Evolutionary conservation across 2,329 filamentous ascomycete species (phyloP), one percentile per base, ranked within the genome.

Genomic region (Plenodomus biglobosus): DNA sequence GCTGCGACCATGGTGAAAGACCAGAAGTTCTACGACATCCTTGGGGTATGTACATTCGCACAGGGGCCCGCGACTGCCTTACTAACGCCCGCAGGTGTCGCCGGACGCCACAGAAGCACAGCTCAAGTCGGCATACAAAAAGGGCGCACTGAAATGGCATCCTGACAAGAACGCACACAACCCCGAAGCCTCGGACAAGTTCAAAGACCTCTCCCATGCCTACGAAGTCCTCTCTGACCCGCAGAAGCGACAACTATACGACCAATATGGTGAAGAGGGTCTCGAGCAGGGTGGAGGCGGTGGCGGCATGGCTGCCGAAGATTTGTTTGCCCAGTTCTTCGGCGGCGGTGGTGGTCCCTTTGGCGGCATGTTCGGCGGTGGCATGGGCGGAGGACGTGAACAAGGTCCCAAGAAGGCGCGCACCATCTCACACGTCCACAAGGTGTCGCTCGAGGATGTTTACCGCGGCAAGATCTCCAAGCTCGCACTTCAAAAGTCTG

Each of bases 391-490:
- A 61, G 88, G 89, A 81, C 85, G 86, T 64, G 85, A 88, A 44
- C 84, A 85, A 46, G 92, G 92, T 16, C 92, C 92, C 24, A 86
- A 86, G 78, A 86, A 99, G 81, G 92, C 94, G 40, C 87, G 94
- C 62, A 96, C 92, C 49, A 99, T 99, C 64, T 90, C 95, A 76
- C 94, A 99, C 78, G 92, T 94, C 42, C 94, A 97, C 85, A 96
- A 96, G 77, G 94, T 99, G 52, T 92, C 90, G 11, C 84, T 99
- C 43, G 94, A 99, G 77, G 94, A 99, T 65, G 91, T 99, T 71
- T 99, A 99, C 83, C 87, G 89, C 56, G 94, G 94, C 71, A 99
- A 99, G 81, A 85, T 96, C 55, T 97, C 92, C 48, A 99, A 99
- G 79, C 83, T 99, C 44, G 95, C 94, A 22, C 82, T 99, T 38